Conservation (phyloP, 169 alveolate species). For the Plasmodium berghei region DNA sequence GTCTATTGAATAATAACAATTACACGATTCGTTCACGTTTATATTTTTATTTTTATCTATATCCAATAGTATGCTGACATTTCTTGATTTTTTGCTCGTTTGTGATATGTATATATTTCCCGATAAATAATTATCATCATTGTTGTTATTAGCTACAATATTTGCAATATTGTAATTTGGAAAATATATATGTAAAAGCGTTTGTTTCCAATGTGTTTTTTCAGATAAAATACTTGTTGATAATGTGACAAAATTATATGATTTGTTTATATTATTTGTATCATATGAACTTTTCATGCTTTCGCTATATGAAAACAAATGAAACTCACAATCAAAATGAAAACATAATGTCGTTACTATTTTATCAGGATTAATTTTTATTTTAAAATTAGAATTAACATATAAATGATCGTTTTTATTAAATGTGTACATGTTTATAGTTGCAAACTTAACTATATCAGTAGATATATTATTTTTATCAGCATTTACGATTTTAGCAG, state of each 20-base stretch:
- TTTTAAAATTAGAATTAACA: constrained; percentile 34
- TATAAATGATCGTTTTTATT: constrained; percentile 38
- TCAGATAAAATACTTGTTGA: constrained; percentile 81
- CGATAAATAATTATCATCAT: constrained; percentile 24
- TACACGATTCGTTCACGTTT: constrained; percentile 42
- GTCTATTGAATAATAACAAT: constrained; percentile 41
- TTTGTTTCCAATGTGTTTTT: constrained; percentile 88
- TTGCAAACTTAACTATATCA: constrained; percentile 75
- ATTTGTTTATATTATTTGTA: constrained; percentile 36
- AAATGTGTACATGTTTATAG: constrained; percentile 75
- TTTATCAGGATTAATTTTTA: constrained; percentile 53
- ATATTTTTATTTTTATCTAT: constrained; percentile 54
- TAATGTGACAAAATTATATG: constrained; percentile 62
- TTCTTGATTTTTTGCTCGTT: constrained; percentile 30
- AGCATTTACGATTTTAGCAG: constrained; percentile 79
- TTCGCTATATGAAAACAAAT: constrained; percentile 10
- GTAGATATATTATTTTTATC: constrained; percentile 74
- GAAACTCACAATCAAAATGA: constrained; percentile 80
- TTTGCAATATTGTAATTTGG: constrained; percentile 36
- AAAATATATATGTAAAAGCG: constrained; percentile 79
- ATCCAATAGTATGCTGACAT: constrained; percentile 44
- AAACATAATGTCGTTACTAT: constrained; percentile 74
- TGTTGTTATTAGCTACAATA: constrained; percentile 8
- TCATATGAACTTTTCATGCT: constrained; percentile 18
- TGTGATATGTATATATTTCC: constrained; percentile 56